These are phyloP conservation scores for Barnettozyma salicaria DNA, from an alignment of 805 yeast species.

Conservation along the genomic window DNA sequence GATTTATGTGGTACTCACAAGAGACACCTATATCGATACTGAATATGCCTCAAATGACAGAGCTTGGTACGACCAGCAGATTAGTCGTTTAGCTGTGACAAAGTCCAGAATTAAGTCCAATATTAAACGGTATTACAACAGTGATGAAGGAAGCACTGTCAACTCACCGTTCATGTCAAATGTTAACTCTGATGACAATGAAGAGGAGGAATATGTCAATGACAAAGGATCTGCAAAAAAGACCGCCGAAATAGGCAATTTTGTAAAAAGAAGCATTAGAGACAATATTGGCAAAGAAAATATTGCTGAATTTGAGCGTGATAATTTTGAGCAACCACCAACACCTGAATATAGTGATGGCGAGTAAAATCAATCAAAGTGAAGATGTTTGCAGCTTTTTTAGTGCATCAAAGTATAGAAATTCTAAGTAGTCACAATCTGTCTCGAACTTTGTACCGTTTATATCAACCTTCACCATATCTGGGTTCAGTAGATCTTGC, in stretches of 20 bases:
- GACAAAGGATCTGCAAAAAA: not conserved
- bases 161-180: conserved; percentile 2
- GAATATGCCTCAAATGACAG: conserved; percentile 9
- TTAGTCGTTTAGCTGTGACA: conserved; percentile 11
- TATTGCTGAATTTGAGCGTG: too few species aligned
- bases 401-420: conserved; percentile 1
- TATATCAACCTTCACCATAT: not conserved
- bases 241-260: not conserved
- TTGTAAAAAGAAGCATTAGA: not conserved
- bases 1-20: conserved; percentile 49
- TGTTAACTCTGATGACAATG: conserved; percentile 3
- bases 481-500: not conserved
- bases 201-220: not conserved
- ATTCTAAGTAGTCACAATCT: not conserved
- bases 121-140: conserved; percentile 15
- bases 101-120: conserved; percentile 14
- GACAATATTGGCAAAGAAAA: too few species aligned
- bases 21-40: conserved; percentile 36
- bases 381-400: not conserved
- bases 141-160: conserved; percentile 8
- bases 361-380: not conserved
- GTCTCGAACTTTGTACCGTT: not conserved
- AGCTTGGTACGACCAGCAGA: conserved; percentile 5
- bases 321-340: conserved; percentile 6
- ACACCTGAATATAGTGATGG: conserved; percentile 12